phyloP scores from a whole-genome alignment of 176 grass and related monocot genomes.

The sorghum (Sorghum bicolor) region Sorghum_bicolor_NCBIv3 NC_012871.2:75639001-75639500 shows the following conservation, averaged over 20 bases:
- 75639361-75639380: slow-evolving; percentile 10
- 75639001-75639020: slow-evolving; percentile 56
- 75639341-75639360: neutral
- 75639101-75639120: slow-evolving; percentile 94
- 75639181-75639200: slow-evolving; percentile 62
- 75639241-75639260: neutral
- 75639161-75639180: slow-evolving; percentile 98
- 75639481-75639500: neutral
- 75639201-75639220: neutral
- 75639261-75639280: slow-evolving; percentile 10
- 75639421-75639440: neutral
- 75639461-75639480: too few species aligned
- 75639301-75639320: neutral
- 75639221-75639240: neutral
- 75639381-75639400: neutral
- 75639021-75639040: neutral
- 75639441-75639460: neutral
- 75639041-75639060: slow-evolving; percentile 16
- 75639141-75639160: slow-evolving; percentile 99
- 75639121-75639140: slow-evolving; percentile 78
- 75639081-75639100: slow-evolving; percentile 79
- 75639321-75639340: neutral
- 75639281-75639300: neutral
- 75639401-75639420: neutral
- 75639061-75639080: slow-evolving; percentile 3